Conservation (phyloP, 2,329 filamentous ascomycete species). For the Trematosphaeria pertusa region DNA sequence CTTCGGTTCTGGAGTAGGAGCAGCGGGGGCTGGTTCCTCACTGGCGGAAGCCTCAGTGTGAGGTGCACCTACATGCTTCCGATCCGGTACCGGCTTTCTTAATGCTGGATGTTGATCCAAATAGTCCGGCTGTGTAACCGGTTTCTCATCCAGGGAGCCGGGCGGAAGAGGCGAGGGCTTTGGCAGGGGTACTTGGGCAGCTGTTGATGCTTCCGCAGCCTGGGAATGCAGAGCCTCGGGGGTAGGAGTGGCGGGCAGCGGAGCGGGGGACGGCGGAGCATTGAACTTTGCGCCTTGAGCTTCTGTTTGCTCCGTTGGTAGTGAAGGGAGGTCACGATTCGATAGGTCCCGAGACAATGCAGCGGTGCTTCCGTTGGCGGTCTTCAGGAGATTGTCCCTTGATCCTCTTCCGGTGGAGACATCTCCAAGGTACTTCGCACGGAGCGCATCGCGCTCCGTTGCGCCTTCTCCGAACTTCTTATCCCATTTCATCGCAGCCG, state of each 20-base stretch:
- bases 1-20: conserved; percentile 27
- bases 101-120: conserved; percentile 53
- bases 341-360: conserved; percentile 32
- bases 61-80: conserved; percentile 25
- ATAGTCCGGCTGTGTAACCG: conserved; percentile 22
- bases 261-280: conserved; percentile 39
- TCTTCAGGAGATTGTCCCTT: conserved; percentile 51
- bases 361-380: conserved; percentile 41
- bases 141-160: conserved; percentile 35
- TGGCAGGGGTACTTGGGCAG: conserved; percentile 44
- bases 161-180: conserved; percentile 18
- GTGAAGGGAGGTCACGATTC: conserved; percentile 51
- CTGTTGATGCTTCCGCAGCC: conserved; percentile 37
- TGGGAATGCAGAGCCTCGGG: conserved; percentile 14
- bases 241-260: conserved; percentile 24
- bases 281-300: conserved; percentile 26
- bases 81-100: conserved; percentile 43
- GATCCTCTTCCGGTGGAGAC: conserved; percentile 73
- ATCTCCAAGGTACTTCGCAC: conserved; percentile 84
- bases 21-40: conserved; percentile 26
- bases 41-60: conserved; percentile 23
- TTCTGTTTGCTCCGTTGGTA: conserved; percentile 44
- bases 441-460: conserved; percentile 84
- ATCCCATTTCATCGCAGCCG: conserved; percentile 95
- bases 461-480: conserved; percentile 92